Evolutionary conservation across 805 yeast genomes (phyloP).

Genomic region (Sugiyamaella smithiae): DNA sequence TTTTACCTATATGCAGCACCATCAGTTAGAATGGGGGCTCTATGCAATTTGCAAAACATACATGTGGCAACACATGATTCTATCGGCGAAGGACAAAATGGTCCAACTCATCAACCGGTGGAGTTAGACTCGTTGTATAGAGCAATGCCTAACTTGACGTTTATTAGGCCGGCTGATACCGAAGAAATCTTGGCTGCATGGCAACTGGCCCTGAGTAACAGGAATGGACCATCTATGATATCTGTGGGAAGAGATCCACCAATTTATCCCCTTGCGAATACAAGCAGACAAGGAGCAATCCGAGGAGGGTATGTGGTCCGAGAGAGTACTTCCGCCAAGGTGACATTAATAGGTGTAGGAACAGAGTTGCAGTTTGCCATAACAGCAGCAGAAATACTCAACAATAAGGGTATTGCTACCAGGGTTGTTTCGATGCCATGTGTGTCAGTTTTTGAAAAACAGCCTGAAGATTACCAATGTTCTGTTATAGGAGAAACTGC

Average conservation of each 20-base stretch:
- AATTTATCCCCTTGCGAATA: conserved; percentile 87
- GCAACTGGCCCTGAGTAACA: conserved; percentile 54
- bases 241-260: conserved; percentile 81
- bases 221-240: conserved; percentile 61
- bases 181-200: conserved; percentile 52
- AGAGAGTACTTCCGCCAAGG: conserved; percentile 57
- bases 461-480: conserved; percentile 73
- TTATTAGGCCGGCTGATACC: conserved; percentile 51
- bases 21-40: conserved; percentile 48
- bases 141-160: conserved; percentile 46
- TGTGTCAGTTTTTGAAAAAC: conserved; percentile 83
- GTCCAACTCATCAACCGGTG: conserved; percentile 56
- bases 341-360: conserved; percentile 86
- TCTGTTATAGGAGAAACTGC: conserved; percentile 45
- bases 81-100: conserved; percentile 54
- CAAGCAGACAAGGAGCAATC: conserved; percentile 82
- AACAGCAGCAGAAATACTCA: conserved; percentile 74
- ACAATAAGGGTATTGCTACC: conserved; percentile 61
- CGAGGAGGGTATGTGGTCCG: conserved; percentile 89
- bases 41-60: conserved; percentile 43
- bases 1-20: conserved; percentile 40
- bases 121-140: conserved; percentile 49
- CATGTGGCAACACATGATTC: conserved; percentile 56
- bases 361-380: conserved; percentile 86
- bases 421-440: conserved; percentile 92